Evolutionary conservation across 2,329 filamentous ascomycete species (phyloP), one percentile per base, ranked within the genome.

Genomic region (Ceratocystis diversiconidia): DNA sequence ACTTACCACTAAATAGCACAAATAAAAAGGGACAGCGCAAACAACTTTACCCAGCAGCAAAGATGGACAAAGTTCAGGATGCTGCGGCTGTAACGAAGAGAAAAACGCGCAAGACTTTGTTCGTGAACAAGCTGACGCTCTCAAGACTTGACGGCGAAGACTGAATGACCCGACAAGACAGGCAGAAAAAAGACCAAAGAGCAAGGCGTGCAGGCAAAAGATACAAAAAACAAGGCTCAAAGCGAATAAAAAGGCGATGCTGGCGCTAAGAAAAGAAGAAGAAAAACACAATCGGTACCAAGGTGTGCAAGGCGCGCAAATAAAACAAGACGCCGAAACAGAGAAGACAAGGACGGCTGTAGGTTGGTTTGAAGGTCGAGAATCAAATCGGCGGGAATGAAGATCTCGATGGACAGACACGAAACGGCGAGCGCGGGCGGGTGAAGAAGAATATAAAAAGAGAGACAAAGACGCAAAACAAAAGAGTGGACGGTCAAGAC

Each of bases 401-500:
- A 15, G 32, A 66, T 55, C 48, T 61, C 48, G 61, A 63, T 60
- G 48, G 43, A 59, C 61, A 63, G 61, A 62, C 28, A 17, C 30
- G 28, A 5, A 48, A 61, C 66, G 36, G 63, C 44, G 44, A 68
- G 52, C 52, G 65, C 46, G 64, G 46, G 65, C 61, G 64, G 46
- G 60, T 59, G 65, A 32, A n/a, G 28, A 66, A 59, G 32, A 60
- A 61, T 50, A 50, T 48, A 66, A 46, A 63, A 61, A 57, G 62
- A 67, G 36, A 52, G 22, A 62, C 52, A 63, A 64, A 64, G 62
- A 67, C 62, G 65, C 65, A 64, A 62, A 64, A 55, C 63, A 69
- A 72, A 72, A 69, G 70, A 71, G 69, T 70, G 70, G 70, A 71
- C 71, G 70, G 71, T 44, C 72, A 70, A 79, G 73, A 77, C 78